Conservation (phyloP, 1,139 yeast genomes). For the Pneumocystis canis region DNA sequence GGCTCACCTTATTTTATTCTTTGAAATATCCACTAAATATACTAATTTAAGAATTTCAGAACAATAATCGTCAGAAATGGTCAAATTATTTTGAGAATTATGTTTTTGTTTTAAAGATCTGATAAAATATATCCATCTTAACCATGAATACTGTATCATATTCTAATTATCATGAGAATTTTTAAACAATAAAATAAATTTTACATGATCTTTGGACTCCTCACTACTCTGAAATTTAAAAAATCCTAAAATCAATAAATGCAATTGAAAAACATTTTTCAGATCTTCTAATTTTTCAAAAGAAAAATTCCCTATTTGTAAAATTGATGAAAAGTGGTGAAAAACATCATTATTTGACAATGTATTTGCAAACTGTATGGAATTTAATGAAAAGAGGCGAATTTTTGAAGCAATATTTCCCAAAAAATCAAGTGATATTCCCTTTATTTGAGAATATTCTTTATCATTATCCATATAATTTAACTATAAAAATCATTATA, state of each 20-base stretch:
- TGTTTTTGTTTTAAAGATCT: neutral
- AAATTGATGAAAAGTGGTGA: neutral
- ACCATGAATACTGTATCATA: neutral
- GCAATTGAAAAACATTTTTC: neutral
- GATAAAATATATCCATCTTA: neutral
- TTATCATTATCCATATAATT: slow-evolving; percentile 24
- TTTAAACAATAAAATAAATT: neutral
- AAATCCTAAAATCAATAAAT: neutral
- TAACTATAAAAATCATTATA: neutral
- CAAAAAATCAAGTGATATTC: slow-evolving; percentile 38
- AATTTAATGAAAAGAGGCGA: neutral
- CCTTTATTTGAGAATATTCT: slow-evolving; percentile 30
- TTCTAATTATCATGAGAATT: neutral
- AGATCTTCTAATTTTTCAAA: neutral
- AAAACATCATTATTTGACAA: neutral
- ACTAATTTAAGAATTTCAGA: neutral
- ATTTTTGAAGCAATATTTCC: slow-evolving; percentile 43
- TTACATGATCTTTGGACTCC: neutral
- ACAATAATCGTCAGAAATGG: neutral
- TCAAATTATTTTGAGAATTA: neutral
- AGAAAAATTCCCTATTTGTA: neutral
- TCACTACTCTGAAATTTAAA: neutral
- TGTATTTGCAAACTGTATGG: neutral
- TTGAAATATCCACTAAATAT: neutral
- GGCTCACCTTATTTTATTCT: neutral